Evolutionary conservation across 2,329 filamentous ascomycete genomes (phyloP).

Genomic region (Colletotrichum tropicicola): DNA sequence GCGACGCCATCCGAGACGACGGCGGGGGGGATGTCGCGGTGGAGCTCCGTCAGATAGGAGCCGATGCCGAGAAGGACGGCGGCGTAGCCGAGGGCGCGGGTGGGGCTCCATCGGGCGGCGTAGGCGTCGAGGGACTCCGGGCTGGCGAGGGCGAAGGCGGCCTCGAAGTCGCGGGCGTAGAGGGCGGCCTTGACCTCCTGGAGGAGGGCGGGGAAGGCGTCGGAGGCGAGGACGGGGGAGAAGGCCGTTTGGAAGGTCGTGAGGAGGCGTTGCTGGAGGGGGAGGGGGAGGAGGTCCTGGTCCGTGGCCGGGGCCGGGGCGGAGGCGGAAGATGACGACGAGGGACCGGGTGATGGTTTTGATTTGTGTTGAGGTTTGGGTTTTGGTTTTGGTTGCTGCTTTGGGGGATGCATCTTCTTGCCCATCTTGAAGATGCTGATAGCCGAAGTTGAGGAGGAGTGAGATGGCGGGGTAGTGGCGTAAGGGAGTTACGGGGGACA

Average conservation of each 20-base stretch:
- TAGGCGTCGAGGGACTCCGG: constrained; percentile 78
- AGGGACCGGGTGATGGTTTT: not conserved
- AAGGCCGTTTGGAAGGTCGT: constrained; percentile 78
- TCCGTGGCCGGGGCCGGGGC: not conserved
- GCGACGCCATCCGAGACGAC: not conserved
- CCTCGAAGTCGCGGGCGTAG: constrained; percentile 84
- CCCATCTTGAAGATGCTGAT: constrained; percentile 3
- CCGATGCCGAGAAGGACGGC: constrained; percentile 55
- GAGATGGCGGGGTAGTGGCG: not conserved
- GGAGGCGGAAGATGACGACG: no score
- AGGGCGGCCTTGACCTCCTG: constrained; percentile 88
- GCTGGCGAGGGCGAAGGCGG: constrained; percentile 72
- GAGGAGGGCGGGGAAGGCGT: constrained; percentile 63
- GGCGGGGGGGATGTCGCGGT: not conserved
- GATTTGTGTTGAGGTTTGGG: not conserved
- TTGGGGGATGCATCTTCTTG: constrained; percentile 13
- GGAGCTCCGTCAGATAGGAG: constrained; percentile 39
- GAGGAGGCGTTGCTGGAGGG: constrained; percentile 72
- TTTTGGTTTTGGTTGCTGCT: not conserved
- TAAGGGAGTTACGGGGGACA: no score
- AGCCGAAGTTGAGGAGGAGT: not conserved
- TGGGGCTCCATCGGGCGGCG: constrained; percentile 89
- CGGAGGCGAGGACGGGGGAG: constrained; percentile 54
- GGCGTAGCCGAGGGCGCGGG: constrained; percentile 84
- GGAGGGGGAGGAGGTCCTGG: not conserved